Evolutionary conservation across 495 filamentous ascomycete species (phyloP).

Genomic region (Hypoxylon rickii): DNA sequence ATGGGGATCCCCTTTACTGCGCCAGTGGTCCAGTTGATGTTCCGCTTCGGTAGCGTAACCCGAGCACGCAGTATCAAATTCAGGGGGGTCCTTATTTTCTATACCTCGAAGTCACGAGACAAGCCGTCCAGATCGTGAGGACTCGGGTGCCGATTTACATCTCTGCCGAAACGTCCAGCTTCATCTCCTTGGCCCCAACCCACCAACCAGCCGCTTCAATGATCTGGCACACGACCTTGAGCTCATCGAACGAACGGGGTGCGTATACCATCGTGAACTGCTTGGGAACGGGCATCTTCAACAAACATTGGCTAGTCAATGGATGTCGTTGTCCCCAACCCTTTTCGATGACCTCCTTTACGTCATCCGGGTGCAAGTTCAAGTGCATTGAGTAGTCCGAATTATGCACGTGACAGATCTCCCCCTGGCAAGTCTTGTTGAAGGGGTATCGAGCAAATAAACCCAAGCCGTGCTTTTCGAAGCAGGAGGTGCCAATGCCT

Average conservation of each 20-base stretch:
- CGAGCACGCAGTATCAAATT: no score
- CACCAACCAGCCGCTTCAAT: conserved; percentile 72
- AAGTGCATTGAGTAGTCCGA: conserved; percentile 78
- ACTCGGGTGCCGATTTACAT: no score
- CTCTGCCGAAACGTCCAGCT: conserved; percentile 38
- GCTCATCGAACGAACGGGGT: conserved; percentile 65
- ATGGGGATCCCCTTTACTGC: no score
- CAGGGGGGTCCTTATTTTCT: no score
- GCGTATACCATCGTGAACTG: conserved; percentile 87
- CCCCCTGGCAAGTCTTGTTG: conserved; percentile 70
- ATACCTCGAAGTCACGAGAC: no score
- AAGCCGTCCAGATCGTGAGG: no score
- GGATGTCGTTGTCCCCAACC: conserved; percentile 93
- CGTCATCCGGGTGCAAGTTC: conserved; percentile 77
- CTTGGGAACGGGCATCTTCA: conserved; percentile 61
- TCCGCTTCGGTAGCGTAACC: no score
- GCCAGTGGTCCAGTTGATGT: no score
- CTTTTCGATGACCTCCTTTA: conserved; percentile 71
- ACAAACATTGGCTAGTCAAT: conserved; percentile 62
- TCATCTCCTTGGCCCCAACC: conserved; percentile 47
- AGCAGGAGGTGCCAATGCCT: conserved; percentile 67
- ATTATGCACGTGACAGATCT: conserved; percentile 80
- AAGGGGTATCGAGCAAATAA: conserved; percentile 66
- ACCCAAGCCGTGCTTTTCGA: conserved; percentile 78
- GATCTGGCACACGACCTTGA: conserved; percentile 70